Evolutionary conservation across 257 asterid genomes (phyloP), one percentile per base, ranked within the genome.

Genomic region (Schizonepeta tenuifolia): DNA sequence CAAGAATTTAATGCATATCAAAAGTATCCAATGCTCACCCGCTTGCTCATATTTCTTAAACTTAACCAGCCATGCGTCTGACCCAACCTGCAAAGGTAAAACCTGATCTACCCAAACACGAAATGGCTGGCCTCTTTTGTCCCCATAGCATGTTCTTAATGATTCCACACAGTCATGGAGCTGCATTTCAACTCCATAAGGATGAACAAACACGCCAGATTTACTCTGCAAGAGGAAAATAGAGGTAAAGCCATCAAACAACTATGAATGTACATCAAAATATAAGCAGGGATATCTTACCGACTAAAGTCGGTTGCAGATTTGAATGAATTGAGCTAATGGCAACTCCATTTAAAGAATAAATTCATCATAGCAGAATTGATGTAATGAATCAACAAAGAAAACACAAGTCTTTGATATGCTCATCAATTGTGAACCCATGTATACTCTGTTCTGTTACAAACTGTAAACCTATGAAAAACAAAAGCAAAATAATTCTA

Each of bases 31-130:
- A 70, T 26, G 59, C 86, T 80, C 70, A 91, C 99, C 97, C 73
- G 86, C 79, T 81, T 83, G 90, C 79, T 92, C 98, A 90, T 96
- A 95, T 69, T 86, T 95, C 95, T 90, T 95, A 82, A 88, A 92
- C 69, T 77, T 87, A 73, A 90, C 98, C 38, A 90, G 79, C 98
- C 99, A 95, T 0, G 88, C 79, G 69, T 86, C 92, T 8, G 89
- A 86, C 78, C 90, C 93, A 67, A 85, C 77, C 84, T 87, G 86
- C 64, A 41, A 59, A 44, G 96, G 84, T 36, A 92, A 67, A 58
- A 92, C 96, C 83, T 92, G 99, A 80, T 95, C 99, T 13, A 92
- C 96, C 97, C 97, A 95, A 67, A 90, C 87, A 44, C 87, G 79
- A 71, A 83, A 95, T 38, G 75, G 78, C 76, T 87, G 83, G 72